Evolutionary conservation across 1,284 basidiomycete genomes (phyloP), one percentile per base, ranked within the genome.

Genomic region (Microbotryum intermedium): DNA sequence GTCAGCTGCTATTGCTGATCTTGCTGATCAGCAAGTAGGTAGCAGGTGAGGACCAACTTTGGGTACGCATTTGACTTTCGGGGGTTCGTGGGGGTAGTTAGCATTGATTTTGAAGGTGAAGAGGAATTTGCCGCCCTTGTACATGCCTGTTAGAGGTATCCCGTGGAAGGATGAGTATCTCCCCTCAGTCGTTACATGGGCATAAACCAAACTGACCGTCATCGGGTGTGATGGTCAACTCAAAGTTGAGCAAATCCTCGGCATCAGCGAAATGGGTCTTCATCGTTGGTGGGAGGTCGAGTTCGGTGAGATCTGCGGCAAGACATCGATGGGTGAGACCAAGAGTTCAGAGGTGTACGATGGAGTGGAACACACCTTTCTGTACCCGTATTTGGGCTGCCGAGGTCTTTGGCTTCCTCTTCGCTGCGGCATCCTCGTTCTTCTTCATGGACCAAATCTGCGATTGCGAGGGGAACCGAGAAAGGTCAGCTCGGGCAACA

Each of bases 401-500:
- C 70, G 88, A 90, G 55, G 90, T 95, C 83, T 95, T 97, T 50
- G 92, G 91, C 80, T 87, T 90, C 83, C 85, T 93, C 85, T 91
- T 94, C 20, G 86, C 84, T 57, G 89, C 88, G 59, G 88, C 88
- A 74, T 93, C 88, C 79, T 93, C 88, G 71, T 84, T 88, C 84
- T 95, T 94, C 84, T 95, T 95, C 84, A 97, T 88, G 70, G 85
- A 89, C 87, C 92, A 95, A 72, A 97, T 94, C 92, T 97, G 60
- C 9, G 23, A 28, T 21, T 21, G 28, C 25, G n/a, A 34, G 13
- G 29, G 2, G n/a, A 7, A n/a, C n/a, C 46, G 34, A 26, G n/a
- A 10, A 16, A 20, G 30, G 18, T 26, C 46, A 50, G 34, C 28
- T 7, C 9, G 8, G n/a, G 49, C 28, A n/a, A 13, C 10, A 20